Conservation (phyloP, 495 filamentous ascomycete genomes). For the Evernia prunastri region DNA sequence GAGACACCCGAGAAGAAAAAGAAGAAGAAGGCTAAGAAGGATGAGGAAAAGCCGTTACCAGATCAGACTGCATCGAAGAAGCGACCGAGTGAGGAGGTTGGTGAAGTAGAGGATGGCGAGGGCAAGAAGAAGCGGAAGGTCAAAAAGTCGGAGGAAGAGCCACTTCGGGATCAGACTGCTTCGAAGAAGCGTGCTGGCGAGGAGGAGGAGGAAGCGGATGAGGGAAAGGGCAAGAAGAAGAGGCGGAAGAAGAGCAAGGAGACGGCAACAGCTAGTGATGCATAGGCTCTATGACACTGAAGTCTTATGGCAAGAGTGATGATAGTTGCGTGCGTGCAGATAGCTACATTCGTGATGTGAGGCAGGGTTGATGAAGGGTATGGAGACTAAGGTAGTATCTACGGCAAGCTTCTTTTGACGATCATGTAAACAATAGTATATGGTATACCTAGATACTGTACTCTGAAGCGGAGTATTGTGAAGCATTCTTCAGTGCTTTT, state of each 20-base stretch:
- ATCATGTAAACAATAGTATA: background rate
- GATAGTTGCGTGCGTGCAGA: no score
- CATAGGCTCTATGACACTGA: background rate
- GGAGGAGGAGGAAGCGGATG: background rate
- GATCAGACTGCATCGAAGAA: slow-evolving; percentile 15
- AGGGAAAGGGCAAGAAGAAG: slow-evolving; percentile 18
- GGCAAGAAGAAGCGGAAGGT: slow-evolving; percentile 23
- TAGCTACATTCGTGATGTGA: background rate
- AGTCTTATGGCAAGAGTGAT: background rate
- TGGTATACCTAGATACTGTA: no score
- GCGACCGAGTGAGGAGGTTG: slow-evolving; percentile 2
- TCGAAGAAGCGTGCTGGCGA: slow-evolving; percentile 17
- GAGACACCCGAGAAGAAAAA: slow-evolving; percentile 23
- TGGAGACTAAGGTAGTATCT: background rate
- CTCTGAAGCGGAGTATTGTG: background rate
- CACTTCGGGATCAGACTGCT: slow-evolving; percentile 4
- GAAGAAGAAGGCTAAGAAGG: slow-evolving; percentile 25
- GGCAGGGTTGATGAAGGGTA: background rate
- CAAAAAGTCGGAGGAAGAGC: slow-evolving; percentile 16
- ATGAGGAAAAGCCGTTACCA: slow-evolving; percentile 5
- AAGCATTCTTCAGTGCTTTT: no score
- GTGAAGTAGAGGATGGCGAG: slow-evolving; percentile 8
- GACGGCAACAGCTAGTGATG: background rate
- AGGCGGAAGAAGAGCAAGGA: slow-evolving; percentile 19
- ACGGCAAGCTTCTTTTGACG: background rate